phyloP scores from a whole-genome alignment of 768 basidiomycete species.

The Boletus fagicola region DNA sequence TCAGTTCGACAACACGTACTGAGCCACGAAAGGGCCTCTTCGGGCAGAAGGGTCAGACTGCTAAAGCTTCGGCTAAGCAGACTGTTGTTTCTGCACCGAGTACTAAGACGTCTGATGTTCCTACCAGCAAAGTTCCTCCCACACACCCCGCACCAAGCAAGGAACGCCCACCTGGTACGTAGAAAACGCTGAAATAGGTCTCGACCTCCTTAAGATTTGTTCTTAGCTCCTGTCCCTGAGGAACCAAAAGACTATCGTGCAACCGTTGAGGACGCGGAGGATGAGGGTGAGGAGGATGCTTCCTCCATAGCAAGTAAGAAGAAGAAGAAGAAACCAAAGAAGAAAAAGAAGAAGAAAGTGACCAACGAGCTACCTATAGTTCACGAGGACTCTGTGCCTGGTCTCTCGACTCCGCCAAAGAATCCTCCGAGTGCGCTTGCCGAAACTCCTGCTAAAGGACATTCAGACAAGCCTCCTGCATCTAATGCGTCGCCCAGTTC shows the following conservation, averaged over 20 bases:
- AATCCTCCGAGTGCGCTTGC: slow-evolving; percentile 19
- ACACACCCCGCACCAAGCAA: slow-evolving; percentile 11
- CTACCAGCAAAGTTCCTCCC: slow-evolving; percentile 10
- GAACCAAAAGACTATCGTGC: slow-evolving; percentile 38
- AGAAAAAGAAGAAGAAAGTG: slow-evolving; percentile 66
- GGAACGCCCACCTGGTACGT: slow-evolving; percentile 15
- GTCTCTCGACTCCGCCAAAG: slow-evolving; percentile 18
- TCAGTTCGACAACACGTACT: slow-evolving; percentile 38
- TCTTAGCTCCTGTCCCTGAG: slow-evolving; percentile 18
- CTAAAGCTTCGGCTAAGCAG: slow-evolving; percentile 13
- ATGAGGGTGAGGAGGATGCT: slow-evolving; percentile 62
- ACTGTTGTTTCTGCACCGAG: slow-evolving; percentile 1
- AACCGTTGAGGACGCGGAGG: slow-evolving; percentile 72
- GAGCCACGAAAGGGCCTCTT: slow-evolving; percentile 34
- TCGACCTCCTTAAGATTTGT: background rate
- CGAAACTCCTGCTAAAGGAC: slow-evolving; percentile 27
- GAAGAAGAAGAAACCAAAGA: slow-evolving; percentile 66
- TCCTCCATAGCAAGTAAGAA: slow-evolving; percentile 43
- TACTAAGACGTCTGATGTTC: slow-evolving; percentile 7
- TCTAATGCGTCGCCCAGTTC: slow-evolving; percentile 22
- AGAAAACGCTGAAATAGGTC: background rate
- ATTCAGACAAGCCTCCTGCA: slow-evolving; percentile 1
- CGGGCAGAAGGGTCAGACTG: slow-evolving; percentile 16
- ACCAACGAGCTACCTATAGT: slow-evolving; percentile 19
- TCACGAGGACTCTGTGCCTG: slow-evolving; percentile 19